Evolutionary conservation across 1,284 basidiomycete genomes (phyloP), one percentile per base, ranked within the genome.

Genomic region (Coniferiporia sulphurascens): DNA sequence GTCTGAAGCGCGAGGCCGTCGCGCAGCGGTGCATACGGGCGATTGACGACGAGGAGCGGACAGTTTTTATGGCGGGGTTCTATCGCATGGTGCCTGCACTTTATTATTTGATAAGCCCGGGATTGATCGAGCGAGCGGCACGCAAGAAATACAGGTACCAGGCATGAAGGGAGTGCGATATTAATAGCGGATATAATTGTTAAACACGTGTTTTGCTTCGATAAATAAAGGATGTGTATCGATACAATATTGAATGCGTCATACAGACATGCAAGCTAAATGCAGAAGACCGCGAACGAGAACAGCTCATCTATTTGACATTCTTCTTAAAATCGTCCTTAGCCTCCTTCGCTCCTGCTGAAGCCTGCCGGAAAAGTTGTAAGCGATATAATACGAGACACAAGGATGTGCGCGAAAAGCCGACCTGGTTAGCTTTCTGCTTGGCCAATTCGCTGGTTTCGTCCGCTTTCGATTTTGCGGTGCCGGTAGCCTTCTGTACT

Each of bases 31-130:
- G 82, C 64, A 76, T 89, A 0, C 65, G 69, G 13, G 86, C 85
- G 0, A 74, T 87, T 5, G 88, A 91, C 65, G 56, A 63, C 0
- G 66, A 74, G 1, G 81, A 85, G 66, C 82, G 77, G 66, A 72
- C 72, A 0, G 81, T 89, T 0, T 84, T 85, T 62, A 75, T 84
- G 66, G 87, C 86, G 0, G 61, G 63, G 32, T 66, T 63, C 36
- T 71, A 68, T 52, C 68, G 67, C 17, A 8, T 67, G 1, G 73
- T 68, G 13, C 83, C 84, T 62, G 58, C 84, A 48, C 43, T 85
- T 35, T 89, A 87, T 67, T 89, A 86, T 86, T 52, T 83, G 1
- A 1, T 59, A 22, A 78, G 76, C 69, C 88, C 88, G 0, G 55
- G 72, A 0, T 73, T 82, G 49, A 68, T 89, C 10, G 85, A 89